Conservation (phyloP, 495 filamentous ascomycete species). For the Sphaerosporella brunnea region DNA sequence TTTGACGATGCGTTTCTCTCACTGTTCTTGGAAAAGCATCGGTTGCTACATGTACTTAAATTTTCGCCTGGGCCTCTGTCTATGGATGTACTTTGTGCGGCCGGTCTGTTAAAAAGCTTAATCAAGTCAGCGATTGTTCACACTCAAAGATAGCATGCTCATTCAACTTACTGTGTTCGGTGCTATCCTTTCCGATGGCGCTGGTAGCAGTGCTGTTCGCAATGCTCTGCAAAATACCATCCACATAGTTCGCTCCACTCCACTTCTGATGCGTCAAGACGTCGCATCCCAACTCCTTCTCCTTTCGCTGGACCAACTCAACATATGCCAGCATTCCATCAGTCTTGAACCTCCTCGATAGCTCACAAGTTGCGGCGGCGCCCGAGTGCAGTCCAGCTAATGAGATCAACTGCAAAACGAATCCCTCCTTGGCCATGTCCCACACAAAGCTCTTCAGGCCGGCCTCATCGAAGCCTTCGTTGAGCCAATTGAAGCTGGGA, state of each 20-base stretch:
- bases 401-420: constrained; percentile 83
- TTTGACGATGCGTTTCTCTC: no score
- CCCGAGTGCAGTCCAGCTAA: constrained; percentile 80
- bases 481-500: constrained; percentile 97
- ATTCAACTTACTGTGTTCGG: constrained; percentile 29
- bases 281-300: constrained; percentile 86
- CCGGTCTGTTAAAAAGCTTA: not conserved
- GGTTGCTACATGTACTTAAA: no score
- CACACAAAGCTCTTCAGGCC: constrained; percentile 77
- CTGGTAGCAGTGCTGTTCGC: constrained; percentile 49
- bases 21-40: no score
- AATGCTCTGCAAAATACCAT: constrained; percentile 80
- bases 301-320: constrained; percentile 63
- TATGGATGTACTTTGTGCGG: no score
- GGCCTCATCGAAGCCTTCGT: constrained; percentile 68
- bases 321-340: constrained; percentile 96
- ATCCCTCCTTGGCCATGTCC: constrained; percentile 86
- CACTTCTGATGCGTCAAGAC: constrained; percentile 97
- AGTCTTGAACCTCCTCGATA: constrained; percentile 63
- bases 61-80: no score
- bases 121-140: not conserved
- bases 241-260: constrained; percentile 84
- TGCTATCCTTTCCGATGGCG: constrained; percentile 34
- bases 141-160: not conserved
- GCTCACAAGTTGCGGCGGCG: constrained; percentile 69